phyloP scores from a whole-genome alignment of 768 basidiomycete genomes.

The Calvatia gigantea region DNA sequence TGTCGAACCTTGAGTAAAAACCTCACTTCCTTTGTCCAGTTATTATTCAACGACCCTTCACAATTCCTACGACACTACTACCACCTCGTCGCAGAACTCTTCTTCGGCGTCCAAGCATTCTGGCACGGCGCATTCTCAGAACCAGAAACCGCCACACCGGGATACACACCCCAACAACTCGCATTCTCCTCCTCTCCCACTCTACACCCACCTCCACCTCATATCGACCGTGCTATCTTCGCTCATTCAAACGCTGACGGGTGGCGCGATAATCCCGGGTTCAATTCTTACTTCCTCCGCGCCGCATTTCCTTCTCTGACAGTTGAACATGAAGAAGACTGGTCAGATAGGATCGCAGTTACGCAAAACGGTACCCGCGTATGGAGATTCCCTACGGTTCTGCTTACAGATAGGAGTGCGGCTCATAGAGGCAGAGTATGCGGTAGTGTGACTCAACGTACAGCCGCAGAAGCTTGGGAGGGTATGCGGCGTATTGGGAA shows the following conservation, averaged over 20 bases:
- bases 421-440: constrained; percentile 66
- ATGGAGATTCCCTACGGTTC: constrained; percentile 68
- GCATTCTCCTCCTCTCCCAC: constrained; percentile 15
- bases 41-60: constrained; percentile 63
- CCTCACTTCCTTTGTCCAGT: constrained; percentile 23
- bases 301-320: constrained; percentile 68
- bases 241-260: constrained; percentile 52
- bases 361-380: constrained; percentile 41
- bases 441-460: constrained; percentile 64
- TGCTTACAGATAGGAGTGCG: constrained; percentile 75
- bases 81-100: constrained; percentile 80
- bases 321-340: constrained; percentile 68
- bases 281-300: constrained; percentile 75
- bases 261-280: constrained; percentile 76
- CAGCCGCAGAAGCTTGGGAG: constrained; percentile 65
- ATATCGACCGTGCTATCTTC: constrained; percentile 69
- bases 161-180: constrained; percentile 2
- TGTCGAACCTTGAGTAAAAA: background rate
- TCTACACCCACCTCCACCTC: constrained; percentile 37
- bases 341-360: constrained; percentile 54
- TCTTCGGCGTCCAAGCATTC: constrained; percentile 73
- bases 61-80: constrained; percentile 88
- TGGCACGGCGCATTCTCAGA: constrained; percentile 54
- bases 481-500: constrained; percentile 35
- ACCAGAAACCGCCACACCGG: constrained; percentile 9